Conservation (phyloP, 768 basidiomycete species). For the Pisolithus marmoratus region DNA sequence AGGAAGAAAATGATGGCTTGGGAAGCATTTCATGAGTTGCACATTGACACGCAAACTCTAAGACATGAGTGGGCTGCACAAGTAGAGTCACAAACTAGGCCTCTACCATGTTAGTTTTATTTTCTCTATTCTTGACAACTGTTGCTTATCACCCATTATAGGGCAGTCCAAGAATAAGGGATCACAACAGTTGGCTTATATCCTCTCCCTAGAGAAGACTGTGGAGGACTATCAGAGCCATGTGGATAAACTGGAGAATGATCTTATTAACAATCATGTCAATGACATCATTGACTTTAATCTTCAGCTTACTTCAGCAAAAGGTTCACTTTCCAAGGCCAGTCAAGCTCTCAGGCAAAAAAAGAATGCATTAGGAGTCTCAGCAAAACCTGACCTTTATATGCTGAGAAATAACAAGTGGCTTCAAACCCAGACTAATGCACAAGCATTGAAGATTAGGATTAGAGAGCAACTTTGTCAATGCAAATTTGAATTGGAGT, state of each 20-base stretch:
- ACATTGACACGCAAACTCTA: background rate
- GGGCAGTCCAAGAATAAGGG: conserved; percentile 1
- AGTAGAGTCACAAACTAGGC: conserved; percentile 1
- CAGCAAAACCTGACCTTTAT: conserved; percentile 1
- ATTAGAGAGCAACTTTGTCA: conserved; percentile 12
- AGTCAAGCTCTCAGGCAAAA: background rate
- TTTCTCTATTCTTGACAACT: background rate
- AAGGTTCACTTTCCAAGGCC: background rate
- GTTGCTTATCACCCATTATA: background rate
- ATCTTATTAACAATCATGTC: background rate
- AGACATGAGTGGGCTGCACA: conserved; percentile 1
- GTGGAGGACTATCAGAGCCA: background rate
- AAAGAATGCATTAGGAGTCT: background rate
- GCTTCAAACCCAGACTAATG: conserved; percentile 14
- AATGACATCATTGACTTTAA: background rate
- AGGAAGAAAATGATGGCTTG: background rate
- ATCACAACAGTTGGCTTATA: background rate
- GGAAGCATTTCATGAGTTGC: background rate
- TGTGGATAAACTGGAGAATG: background rate
- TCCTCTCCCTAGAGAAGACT: conserved; percentile 1
- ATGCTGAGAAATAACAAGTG: conserved; percentile 4
- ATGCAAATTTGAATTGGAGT: conserved; percentile 14
- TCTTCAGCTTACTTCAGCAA: conserved; percentile 1
- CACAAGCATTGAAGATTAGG: conserved; percentile 12
- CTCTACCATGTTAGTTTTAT: background rate